Percentiles rank a stretch among this genome's conserved stretches.
Conservation (phyloP, 352 stramenopile genomes). For the Globisporangium canariense region DNA sequence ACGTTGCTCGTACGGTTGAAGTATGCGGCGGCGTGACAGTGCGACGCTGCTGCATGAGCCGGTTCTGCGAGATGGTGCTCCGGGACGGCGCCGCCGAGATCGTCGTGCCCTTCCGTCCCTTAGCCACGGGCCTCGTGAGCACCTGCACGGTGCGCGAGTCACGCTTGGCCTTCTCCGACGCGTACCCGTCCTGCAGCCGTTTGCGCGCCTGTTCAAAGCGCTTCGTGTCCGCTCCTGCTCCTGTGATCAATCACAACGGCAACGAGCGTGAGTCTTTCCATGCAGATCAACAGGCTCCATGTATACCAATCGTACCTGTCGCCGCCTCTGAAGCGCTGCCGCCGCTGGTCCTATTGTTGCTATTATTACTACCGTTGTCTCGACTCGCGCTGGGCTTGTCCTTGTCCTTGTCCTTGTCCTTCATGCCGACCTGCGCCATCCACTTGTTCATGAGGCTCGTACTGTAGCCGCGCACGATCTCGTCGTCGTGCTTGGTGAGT, state of each 20-base stretch:
- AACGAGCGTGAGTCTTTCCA: not conserved
- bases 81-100: conserved; percentile 60
- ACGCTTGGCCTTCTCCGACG: conserved; percentile 60
- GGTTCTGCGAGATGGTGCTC: conserved; percentile 43
- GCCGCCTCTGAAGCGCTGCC: not conserved
- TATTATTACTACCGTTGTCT: conserved; percentile 7
- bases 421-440: conserved; percentile 69
- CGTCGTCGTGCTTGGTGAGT: conserved; percentile 82
- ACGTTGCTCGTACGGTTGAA: conserved; percentile 19
- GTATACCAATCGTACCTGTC: not conserved
- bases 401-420: conserved; percentile 2
- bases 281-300: not conserved
- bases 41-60: conserved; percentile 34
- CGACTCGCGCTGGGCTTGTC: conserved; percentile 1
- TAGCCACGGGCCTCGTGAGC: conserved; percentile 51
- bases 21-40: conserved; percentile 13
- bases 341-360: conserved; percentile 6
- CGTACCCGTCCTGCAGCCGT: conserved; percentile 74
- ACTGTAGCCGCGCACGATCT: conserved; percentile 78
- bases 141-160: conserved; percentile 76
- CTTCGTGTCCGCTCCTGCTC: conserved; percentile 32
- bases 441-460: conserved; percentile 81
- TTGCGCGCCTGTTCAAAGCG: conserved; percentile 69
- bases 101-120: conserved; percentile 47
- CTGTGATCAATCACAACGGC: not conserved